Evolutionary conservation across 2,329 filamentous ascomycete genomes (phyloP).

Genomic region (Penicillium janthinellum): DNA sequence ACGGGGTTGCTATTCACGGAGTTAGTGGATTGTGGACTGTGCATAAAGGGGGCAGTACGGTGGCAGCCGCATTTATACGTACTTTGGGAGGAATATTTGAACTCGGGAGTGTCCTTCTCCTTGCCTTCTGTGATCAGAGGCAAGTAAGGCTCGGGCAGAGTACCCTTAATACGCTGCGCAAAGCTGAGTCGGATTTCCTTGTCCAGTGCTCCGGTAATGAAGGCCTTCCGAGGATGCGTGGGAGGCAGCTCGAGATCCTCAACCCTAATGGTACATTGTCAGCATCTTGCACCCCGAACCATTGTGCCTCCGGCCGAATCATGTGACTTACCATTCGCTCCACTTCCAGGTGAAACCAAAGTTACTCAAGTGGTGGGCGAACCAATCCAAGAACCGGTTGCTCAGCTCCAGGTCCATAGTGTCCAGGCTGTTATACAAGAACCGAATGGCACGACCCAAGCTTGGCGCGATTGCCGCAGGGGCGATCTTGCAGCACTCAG

Average conservation of each 20-base stretch:
- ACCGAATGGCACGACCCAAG: slow-evolving; percentile 88
- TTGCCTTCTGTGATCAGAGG: slow-evolving; percentile 79
- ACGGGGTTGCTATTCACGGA: slow-evolving; percentile 66
- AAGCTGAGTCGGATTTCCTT: slow-evolving; percentile 98
- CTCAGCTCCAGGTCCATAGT: slow-evolving; percentile 83
- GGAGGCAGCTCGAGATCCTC: slow-evolving; percentile 78
- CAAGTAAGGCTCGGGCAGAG: slow-evolving; percentile 81
- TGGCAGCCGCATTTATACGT: slow-evolving; percentile 46
- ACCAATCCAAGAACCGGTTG: slow-evolving; percentile 94
- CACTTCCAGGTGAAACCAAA: slow-evolving; percentile 99
- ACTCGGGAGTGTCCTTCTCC: slow-evolving; percentile 93
- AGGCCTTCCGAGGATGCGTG: slow-evolving; percentile 86
- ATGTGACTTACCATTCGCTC: slow-evolving; percentile 75
- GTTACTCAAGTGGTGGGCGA: slow-evolving; percentile 95
- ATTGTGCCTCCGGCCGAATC: not conserved
- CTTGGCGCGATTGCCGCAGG: slow-evolving; percentile 95
- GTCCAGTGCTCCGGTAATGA: slow-evolving; percentile 86
- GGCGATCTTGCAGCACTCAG: slow-evolving; percentile 92
- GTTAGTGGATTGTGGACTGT: slow-evolving; percentile 16
- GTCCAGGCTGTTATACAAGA: slow-evolving; percentile 79
- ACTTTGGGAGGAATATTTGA: slow-evolving; percentile 82
- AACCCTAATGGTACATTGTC: slow-evolving; percentile 51
- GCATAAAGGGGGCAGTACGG: not conserved
- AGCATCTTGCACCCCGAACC: slow-evolving; percentile 7
- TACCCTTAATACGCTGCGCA: slow-evolving; percentile 92